Percentiles rank a stretch among this genome's conserved stretches.
These are phyloP conservation scores for Tetrahymena thermophila DNA, from an alignment of 73 alveolate genomes.

Conservation along the genomic window DNA sequence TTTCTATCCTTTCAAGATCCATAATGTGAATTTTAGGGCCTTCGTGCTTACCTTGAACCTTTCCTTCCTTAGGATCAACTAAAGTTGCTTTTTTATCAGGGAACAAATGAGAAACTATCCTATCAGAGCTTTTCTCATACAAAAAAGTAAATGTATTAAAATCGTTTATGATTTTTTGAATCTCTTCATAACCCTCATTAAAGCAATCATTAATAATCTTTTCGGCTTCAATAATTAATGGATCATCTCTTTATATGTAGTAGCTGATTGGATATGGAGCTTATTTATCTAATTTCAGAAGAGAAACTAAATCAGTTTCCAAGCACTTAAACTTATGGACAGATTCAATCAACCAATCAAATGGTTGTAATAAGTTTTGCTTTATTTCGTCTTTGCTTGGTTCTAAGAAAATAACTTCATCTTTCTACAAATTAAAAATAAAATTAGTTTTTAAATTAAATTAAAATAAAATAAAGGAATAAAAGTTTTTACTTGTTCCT, in stretches of 20 bases:
- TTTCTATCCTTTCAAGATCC: slow-evolving; percentile 22
- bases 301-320: slow-evolving; percentile 34
- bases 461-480: background rate
- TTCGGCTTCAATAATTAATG: background rate
- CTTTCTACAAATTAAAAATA: background rate
- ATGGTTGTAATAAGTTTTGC: background rate
- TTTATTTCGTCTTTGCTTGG: slow-evolving; percentile 9
- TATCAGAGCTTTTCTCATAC: slow-evolving; percentile 11
- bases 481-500: background rate
- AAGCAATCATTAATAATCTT: background rate
- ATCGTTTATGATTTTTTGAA: background rate
- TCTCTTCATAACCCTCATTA: slow-evolving; percentile 1
- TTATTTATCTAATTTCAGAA: slow-evolving; percentile 1
- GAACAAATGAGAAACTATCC: background rate
- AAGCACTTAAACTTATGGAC: background rate
- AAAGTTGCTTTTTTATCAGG: background rate
- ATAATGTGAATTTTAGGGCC: slow-evolving; percentile 1
- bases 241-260: background rate
- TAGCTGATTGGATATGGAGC: background rate
- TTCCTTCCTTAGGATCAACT: slow-evolving; percentile 14
- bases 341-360: slow-evolving; percentile 3
- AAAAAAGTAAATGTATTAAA: background rate
- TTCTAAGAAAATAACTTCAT: slow-evolving; percentile 13
- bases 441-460: background rate
- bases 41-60: slow-evolving; percentile 3